Evolutionary conservation across 140 eudicot genomes (phyloP), one percentile per base, ranked within the genome.

Genomic region (Flaveria floridana): DNA sequence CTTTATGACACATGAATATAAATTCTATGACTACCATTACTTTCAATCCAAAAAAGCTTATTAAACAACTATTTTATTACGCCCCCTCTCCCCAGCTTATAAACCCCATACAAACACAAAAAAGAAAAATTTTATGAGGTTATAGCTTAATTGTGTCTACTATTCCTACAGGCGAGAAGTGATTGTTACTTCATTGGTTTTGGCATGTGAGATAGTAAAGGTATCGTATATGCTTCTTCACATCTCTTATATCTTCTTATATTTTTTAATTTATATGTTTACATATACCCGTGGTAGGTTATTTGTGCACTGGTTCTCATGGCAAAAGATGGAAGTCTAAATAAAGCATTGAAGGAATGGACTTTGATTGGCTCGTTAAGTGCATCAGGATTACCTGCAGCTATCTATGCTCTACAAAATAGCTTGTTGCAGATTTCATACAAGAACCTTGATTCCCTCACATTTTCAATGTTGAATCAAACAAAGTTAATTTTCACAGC

Each of bases 321-420:
- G 86, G 88, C 89, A 66, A 88, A 75, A 89, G 88, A 94, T 71
- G 99, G 99, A 10, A 87, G 81, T 80, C 78, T 94, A 81, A 82
- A 80, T 76, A 90, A 73, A 83, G 65, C 80, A 51, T 75, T 76
- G 79, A 94, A 88, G 78, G 89, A 91, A 47, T 94, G 99, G 99
- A 88, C 90, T 58, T 78, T 94, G 80, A 47, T 87, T 61, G 95
- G 86, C 23, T 86, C 96, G 48, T 74, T 94, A 84, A 88, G 89
- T 59, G 92, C 92, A 73, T 94, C 99, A 48, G 99, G 96, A 76
- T 75, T 94, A 71, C 99, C 97, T 16, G 99, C 99, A 71, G 99
- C 95, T 25, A 91, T 89, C 41, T 94, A 94, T 66, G 99, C 99
- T 30, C 82, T 94, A 69, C 99, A 94, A 82, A 94, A 91, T 68